Conservation (phyloP, 768 basidiomycete species). For the Mycena capillaripes region DNA sequence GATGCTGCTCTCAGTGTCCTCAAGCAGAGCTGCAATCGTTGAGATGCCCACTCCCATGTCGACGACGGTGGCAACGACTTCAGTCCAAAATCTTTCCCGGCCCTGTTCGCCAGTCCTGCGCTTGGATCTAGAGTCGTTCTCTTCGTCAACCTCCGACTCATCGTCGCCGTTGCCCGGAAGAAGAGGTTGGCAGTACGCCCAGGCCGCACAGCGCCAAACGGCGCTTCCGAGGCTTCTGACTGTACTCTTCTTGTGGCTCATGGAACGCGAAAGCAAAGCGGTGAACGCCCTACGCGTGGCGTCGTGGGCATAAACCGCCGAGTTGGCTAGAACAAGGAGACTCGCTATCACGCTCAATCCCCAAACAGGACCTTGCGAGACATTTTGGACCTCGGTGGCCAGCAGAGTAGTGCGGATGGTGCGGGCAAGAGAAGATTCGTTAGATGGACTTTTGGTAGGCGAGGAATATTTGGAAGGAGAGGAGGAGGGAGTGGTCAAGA, state of each 20-base stretch:
- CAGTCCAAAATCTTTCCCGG: slow-evolving; percentile 55
- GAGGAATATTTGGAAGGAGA: slow-evolving; percentile 55
- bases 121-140: slow-evolving; percentile 45
- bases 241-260: slow-evolving; percentile 74
- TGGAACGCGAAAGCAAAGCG: slow-evolving; percentile 65
- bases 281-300: slow-evolving; percentile 61
- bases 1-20: slow-evolving; percentile 29
- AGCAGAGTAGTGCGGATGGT: slow-evolving; percentile 76
- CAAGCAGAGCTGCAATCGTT: slow-evolving; percentile 68
- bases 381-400: slow-evolving; percentile 67
- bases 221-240: slow-evolving; percentile 73
- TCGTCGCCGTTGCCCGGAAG: slow-evolving; percentile 46
- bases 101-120: slow-evolving; percentile 39
- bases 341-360: slow-evolving; percentile 75
- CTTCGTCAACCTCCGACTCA: slow-evolving; percentile 45
- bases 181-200: slow-evolving; percentile 76
- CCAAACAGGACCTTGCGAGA: slow-evolving; percentile 87
- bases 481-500: slow-evolving; percentile 60
- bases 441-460: slow-evolving; percentile 46
- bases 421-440: slow-evolving; percentile 70
- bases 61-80: slow-evolving; percentile 57
- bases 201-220: slow-evolving; percentile 75
- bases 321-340: slow-evolving; percentile 76
- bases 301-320: slow-evolving; percentile 61
- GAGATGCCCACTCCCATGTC: slow-evolving; percentile 73